Percentiles rank a stretch among this genome's conserved stretches.
These are phyloP conservation scores for Tagetes patula DNA, from an alignment of 129 eudicot genomes.

Conservation along the genomic window DNA sequence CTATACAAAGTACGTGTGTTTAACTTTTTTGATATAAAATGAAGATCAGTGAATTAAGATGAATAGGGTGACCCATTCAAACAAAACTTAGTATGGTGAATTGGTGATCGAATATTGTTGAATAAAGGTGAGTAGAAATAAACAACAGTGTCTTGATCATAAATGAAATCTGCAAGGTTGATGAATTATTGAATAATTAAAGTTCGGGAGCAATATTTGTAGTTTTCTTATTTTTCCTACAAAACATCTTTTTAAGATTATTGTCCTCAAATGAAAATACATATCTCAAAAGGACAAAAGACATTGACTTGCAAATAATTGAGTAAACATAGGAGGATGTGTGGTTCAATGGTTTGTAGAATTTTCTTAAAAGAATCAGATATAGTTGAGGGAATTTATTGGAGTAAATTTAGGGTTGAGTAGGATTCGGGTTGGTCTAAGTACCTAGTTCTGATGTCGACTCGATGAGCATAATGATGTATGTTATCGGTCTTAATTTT, in stretches of 20 bases:
- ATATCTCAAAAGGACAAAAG: background rate
- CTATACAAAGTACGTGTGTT: too few relatives aligned
- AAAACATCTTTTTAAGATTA: background rate
- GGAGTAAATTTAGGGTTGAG: too few relatives aligned
- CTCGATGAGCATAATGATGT: too few relatives aligned
- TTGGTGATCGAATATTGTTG: background rate
- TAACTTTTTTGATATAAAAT: too few relatives aligned
- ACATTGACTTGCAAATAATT: background rate
- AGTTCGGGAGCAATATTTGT: background rate
- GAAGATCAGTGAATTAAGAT: background rate
- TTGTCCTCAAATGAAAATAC: background rate
- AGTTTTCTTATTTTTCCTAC: background rate
- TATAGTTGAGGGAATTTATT: too few relatives aligned
- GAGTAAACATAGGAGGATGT: background rate
- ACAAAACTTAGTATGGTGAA: too few relatives aligned
- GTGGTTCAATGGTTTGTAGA: too few relatives aligned
- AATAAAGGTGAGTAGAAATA: background rate
- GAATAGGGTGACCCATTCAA: background rate
- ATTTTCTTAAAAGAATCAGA: too few relatives aligned
- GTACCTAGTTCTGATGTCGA: too few relatives aligned
- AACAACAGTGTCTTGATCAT: constrained; percentile 1
- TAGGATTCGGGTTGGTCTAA: too few relatives aligned
- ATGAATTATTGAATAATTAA: background rate
- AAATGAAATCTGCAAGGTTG: background rate
- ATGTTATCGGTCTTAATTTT: too few relatives aligned